Base-by-base conservation (phyloP, 1,284 basidiomycete species). In the Neonothopanus nambi region DNA sequence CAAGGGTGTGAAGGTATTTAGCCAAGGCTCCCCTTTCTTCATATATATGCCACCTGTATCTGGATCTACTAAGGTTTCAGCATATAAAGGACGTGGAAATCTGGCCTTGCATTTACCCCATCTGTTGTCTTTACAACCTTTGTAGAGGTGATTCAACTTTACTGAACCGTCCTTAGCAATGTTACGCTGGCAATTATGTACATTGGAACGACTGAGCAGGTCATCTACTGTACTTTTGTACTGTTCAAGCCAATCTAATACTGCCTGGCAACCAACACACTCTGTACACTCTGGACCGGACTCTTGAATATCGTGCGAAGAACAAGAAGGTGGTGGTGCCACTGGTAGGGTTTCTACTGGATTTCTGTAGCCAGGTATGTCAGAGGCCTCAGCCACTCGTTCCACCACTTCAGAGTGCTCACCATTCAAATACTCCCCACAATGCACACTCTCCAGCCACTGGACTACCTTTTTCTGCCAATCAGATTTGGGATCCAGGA, bases 11-110 rank as follows among this genome's bases (percentile, higher is more conserved):
- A n/a, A n/a, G n/a, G n/a, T n/a, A n/a, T n/a, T n/a, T n/a, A n/a
- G n/a, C n/a, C n/a, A n/a, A n/a, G n/a, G n/a, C n/a, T n/a, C n/a
- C n/a, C n/a, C n/a, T n/a, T n/a, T n/a, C n/a, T n/a, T n/a, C n/a
- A n/a, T n/a, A n/a, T n/a, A n/a, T n/a, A 74, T 43, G 49, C 55
- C 56, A 33, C 71, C 71, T 20, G 64, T 63, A 1, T 62, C 45
- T 3, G 46, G 39, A 56, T 69, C 65, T 15, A 70, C 57, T 8
- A 50, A 18, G 17, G 65, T 63, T 3, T 48, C 3, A 3, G 42
- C 3, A 49, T 56, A 58, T 0, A 61, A 20, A 21, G 43, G 15
- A 13, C 65, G 37, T 6, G 69, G 68, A 59, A 70, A 70, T 0
- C 67, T 13, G 3, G 63, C 61, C 38, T 60, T 64, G 40, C 68